A percentile compares a stretch with the other conserved stretches of the same genome.
These are phyloP conservation scores for Gossypium bickii DNA, from an alignment of 345 rosid genomes.

Conservation along the genomic window DNA sequence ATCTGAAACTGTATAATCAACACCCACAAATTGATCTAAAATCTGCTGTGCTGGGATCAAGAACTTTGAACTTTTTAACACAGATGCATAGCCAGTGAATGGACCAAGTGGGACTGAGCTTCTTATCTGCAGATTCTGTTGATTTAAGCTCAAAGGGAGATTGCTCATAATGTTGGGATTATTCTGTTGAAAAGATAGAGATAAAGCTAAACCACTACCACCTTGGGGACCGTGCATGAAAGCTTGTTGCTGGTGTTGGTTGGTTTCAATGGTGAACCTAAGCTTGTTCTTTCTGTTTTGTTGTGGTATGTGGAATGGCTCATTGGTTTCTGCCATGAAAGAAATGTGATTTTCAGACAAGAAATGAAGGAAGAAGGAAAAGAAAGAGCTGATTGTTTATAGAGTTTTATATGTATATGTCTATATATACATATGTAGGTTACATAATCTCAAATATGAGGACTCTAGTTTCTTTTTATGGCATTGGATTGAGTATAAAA, in stretches of 20 bases:
- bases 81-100: conserved; percentile 75
- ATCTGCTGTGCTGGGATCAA: conserved; percentile 79
- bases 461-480: conserved; percentile 10
- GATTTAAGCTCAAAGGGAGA: conserved; percentile 3
- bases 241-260: conserved; percentile 12
- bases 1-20: conserved; percentile 8
- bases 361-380: conserved; percentile 3
- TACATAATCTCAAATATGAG: neutral
- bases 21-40: conserved; percentile 58
- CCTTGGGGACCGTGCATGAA: conserved; percentile 7
- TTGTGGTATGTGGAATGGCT: conserved; percentile 32
- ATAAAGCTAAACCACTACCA: conserved; percentile 17
- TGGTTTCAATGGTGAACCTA: conserved; percentile 16
- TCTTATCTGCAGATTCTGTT: conserved; percentile 21
- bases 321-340: conserved; percentile 28
- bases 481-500: neutral
- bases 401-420: neutral
- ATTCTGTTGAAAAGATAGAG: conserved; percentile 19
- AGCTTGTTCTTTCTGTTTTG: conserved; percentile 37
- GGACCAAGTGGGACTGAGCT: conserved; percentile 60
- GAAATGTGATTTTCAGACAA: neutral
- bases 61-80: conserved; percentile 74
- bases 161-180: neutral
- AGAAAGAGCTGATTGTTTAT: neutral
- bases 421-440: neutral